Evolutionary conservation across 768 basidiomycete genomes (phyloP).

Genomic region (Glaciozyma antarctica): DNA sequence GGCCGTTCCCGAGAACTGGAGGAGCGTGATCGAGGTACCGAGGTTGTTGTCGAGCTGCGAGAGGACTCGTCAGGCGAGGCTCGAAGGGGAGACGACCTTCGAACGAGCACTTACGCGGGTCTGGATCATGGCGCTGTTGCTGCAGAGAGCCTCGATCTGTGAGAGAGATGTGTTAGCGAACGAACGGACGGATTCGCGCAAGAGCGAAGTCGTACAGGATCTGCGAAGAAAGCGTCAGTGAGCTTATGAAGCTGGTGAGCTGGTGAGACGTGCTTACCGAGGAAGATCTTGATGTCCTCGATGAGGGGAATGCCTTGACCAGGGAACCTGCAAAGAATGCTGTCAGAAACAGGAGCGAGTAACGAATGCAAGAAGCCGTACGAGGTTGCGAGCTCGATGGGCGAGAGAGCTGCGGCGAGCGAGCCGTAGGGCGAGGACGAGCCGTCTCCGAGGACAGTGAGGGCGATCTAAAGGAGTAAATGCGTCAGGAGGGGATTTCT

Average conservation of each 20-base stretch:
- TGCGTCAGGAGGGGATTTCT: not conserved
- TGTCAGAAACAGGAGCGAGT: not conserved
- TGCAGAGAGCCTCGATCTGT: constrained; percentile 32
- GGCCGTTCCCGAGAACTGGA: constrained; percentile 48
- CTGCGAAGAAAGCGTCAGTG: constrained; percentile 34
- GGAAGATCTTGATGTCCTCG: constrained; percentile 40
- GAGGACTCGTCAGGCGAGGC: constrained; percentile 46
- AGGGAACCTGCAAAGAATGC: constrained; percentile 2
- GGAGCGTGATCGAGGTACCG: constrained; percentile 50
- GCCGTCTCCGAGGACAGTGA: constrained; percentile 47
- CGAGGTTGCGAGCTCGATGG: constrained; percentile 46
- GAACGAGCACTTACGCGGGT: not conserved
- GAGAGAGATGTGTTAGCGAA: too few species aligned
- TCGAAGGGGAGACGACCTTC: not conserved
- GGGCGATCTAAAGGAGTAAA: not conserved
- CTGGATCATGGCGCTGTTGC: constrained; percentile 6
- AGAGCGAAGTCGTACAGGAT: constrained; percentile 50
- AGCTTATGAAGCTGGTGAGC: not conserved
- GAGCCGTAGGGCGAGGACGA: constrained; percentile 56
- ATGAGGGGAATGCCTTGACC: constrained; percentile 38
- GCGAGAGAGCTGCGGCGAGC: constrained; percentile 50
- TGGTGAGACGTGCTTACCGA: not conserved
- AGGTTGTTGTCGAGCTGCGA: constrained; percentile 40
- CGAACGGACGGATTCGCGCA: too few species aligned
- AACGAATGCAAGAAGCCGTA: not conserved